Percentiles rank a stretch among this genome's conserved stretches.
These are phyloP conservation scores for Exophiala mesophila DNA, from an alignment of 2,329 filamentous ascomycete genomes.

Conservation along the genomic window DNA sequence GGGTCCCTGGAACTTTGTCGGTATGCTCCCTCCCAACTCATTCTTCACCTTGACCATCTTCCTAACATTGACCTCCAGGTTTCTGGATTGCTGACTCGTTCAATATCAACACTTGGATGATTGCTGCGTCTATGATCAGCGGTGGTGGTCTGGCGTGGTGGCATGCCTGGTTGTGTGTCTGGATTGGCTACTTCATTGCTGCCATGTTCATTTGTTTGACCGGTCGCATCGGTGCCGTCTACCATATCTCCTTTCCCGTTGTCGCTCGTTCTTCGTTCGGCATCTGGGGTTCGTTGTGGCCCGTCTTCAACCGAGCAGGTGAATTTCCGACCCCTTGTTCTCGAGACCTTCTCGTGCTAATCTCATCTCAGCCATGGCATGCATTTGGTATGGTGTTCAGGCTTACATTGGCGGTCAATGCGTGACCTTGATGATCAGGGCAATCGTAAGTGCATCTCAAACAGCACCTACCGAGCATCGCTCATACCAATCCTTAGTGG, in stretches of 20 bases:
- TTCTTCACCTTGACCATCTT: conserved; percentile 69
- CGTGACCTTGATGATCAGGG: conserved; percentile 30
- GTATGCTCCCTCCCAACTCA: conserved; percentile 48
- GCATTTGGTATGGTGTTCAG: conserved; percentile 40
- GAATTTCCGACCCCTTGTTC: no score
- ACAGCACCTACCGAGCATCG: background rate
- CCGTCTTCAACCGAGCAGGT: conserved; percentile 79
- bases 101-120: conserved; percentile 35
- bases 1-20: conserved; percentile 35
- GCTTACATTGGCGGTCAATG: conserved; percentile 36
- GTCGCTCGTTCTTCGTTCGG: conserved; percentile 32
- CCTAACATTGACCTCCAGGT: conserved; percentile 57
- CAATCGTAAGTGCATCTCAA: conserved; percentile 28
- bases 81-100: conserved; percentile 41
- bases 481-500: conserved; percentile 27
- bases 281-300: conserved; percentile 64
- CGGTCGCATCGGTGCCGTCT: conserved; percentile 37
- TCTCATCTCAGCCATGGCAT: conserved; percentile 53
- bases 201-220: conserved; percentile 34
- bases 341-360: no score
- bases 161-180: conserved; percentile 38
- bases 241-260: conserved; percentile 44
- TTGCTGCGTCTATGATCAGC: conserved; percentile 35
- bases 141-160: conserved; percentile 44
- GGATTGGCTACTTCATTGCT: conserved; percentile 38